Conservation (phyloP, 495 filamentous ascomycete species). For the Annulohypoxylon bovei region DNA sequence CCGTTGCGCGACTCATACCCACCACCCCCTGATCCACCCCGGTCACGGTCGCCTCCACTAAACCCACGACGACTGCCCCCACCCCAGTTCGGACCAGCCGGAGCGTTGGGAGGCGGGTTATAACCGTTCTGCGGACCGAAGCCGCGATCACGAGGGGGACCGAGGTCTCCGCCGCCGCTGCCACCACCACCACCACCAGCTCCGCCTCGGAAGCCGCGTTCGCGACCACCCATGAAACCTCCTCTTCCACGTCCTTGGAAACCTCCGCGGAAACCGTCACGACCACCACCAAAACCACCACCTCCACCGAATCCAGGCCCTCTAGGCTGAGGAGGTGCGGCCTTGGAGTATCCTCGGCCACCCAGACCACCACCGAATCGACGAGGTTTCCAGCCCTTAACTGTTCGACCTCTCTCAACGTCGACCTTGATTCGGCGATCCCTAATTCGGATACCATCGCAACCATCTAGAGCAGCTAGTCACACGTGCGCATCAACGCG, state of each 20-base stretch:
- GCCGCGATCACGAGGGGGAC: slow-evolving; percentile 69
- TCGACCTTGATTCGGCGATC: slow-evolving; percentile 92
- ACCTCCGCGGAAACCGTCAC: slow-evolving; percentile 64
- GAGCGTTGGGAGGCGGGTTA: slow-evolving; percentile 77
- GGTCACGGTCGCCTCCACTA: slow-evolving; percentile 55
- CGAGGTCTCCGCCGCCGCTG: slow-evolving; percentile 64
- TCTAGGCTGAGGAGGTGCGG: slow-evolving; percentile 75
- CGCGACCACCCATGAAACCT: slow-evolving; percentile 63
- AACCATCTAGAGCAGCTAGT: slow-evolving; percentile 67
- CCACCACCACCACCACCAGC: slow-evolving; percentile 65
- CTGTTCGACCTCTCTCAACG: slow-evolving; percentile 94
- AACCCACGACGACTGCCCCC: slow-evolving; percentile 67
- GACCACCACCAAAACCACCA: slow-evolving; percentile 73
- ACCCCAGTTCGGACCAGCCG: slow-evolving; percentile 78
- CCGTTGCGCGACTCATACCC: slow-evolving; percentile 68
- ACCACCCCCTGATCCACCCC: slow-evolving; percentile 61
- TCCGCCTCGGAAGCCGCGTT: slow-evolving; percentile 61
- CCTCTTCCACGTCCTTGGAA: slow-evolving; percentile 68
- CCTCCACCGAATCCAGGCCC: slow-evolving; percentile 75
- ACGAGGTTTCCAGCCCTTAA: slow-evolving; percentile 92
- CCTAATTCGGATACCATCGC: slow-evolving; percentile 91
- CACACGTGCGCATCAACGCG: slow-evolving; percentile 62
- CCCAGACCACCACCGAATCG: slow-evolving; percentile 93
- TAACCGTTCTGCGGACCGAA: slow-evolving; percentile 60
- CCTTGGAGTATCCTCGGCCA: slow-evolving; percentile 91